These are phyloP conservation scores for Trapa incisa DNA, from an alignment of 345 rosid genomes.

Conservation along the genomic window DNA sequence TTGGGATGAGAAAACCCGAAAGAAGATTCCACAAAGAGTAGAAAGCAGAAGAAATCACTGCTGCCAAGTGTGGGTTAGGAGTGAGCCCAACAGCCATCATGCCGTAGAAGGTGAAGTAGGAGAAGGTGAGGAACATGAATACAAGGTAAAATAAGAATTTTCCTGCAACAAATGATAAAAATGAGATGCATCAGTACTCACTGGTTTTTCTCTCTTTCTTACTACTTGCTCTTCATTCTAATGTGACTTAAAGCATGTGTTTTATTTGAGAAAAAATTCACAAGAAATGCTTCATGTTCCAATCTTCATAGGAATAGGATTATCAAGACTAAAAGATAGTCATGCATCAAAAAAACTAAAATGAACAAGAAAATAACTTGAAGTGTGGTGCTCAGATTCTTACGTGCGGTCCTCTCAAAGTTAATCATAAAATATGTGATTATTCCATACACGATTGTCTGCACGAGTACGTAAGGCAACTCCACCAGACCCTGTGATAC, in stretches of 20 bases:
- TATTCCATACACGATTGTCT: constrained; percentile 58
- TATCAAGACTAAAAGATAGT: too few species aligned
- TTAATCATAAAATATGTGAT: constrained; percentile 76
- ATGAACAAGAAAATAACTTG: not conserved
- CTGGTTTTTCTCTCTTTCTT: not conserved
- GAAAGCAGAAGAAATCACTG: constrained; percentile 77
- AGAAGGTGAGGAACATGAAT: constrained; percentile 88
- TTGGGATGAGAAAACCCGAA: constrained; percentile 70
- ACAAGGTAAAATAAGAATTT: constrained; percentile 56
- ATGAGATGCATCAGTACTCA: not conserved
- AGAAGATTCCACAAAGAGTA: constrained; percentile 90
- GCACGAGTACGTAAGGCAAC: constrained; percentile 62
- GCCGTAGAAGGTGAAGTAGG: constrained; percentile 79
- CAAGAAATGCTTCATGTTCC: not conserved
- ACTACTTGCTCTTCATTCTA: not conserved
- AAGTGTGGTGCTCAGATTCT: constrained; percentile 15
- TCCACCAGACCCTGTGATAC: constrained; percentile 65
- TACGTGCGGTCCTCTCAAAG: constrained; percentile 63
- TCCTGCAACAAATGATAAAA: constrained; percentile 28
- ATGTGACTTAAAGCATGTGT: not conserved
- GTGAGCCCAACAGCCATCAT: constrained; percentile 95
- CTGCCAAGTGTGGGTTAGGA: constrained; percentile 62
- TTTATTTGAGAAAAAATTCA: not conserved
- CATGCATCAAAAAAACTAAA: too few species aligned
- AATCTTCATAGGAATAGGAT: not conserved